Percentiles rank a stretch among this genome's conserved stretches.
Conservation (phyloP, 73 alveolate genomes). For the Symbiodinium natans region DNA sequence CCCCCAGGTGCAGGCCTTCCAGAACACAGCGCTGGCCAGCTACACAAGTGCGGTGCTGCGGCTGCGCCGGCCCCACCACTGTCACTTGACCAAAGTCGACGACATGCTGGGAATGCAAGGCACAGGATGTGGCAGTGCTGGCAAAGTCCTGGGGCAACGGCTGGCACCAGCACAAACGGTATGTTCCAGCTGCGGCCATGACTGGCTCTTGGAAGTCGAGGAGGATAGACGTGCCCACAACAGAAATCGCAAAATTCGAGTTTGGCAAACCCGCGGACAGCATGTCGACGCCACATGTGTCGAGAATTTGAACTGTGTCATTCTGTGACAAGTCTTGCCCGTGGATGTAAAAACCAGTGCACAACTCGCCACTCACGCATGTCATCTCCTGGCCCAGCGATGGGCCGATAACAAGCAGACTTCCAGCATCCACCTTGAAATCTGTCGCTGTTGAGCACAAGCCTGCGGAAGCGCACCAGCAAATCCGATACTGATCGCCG, state of each 20-base stretch:
- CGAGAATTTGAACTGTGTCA: conserved; percentile 11
- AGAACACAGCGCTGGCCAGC: conserved; percentile 26
- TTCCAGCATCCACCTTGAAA: conserved; percentile 15
- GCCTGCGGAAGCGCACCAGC: conserved; percentile 32
- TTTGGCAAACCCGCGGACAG: not conserved
- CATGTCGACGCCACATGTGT: not conserved
- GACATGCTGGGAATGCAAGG: not conserved
- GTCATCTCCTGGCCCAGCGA: not conserved
- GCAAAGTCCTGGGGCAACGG: not conserved
- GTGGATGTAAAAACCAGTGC: not conserved
- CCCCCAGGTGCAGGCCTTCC: not conserved
- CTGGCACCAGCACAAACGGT: conserved; percentile 14
- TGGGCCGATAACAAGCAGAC: conserved; percentile 5
- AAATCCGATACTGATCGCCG: conserved; percentile 8
- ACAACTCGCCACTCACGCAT: not conserved
- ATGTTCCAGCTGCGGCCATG: not conserved
- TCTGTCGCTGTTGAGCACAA: conserved; percentile 27
- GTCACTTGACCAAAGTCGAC: conserved; percentile 27
- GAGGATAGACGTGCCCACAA: not conserved
- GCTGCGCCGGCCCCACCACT: not conserved
- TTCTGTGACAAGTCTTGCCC: conserved; percentile 38
- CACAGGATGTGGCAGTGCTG: not conserved
- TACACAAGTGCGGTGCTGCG: not conserved
- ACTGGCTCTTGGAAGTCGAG: not conserved
- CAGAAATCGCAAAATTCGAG: not conserved